Evolutionary conservation across 2,329 filamentous ascomycete species (phyloP), one percentile per base, ranked within the genome.

Genomic region (Trichoderma koningiopsis): DNA sequence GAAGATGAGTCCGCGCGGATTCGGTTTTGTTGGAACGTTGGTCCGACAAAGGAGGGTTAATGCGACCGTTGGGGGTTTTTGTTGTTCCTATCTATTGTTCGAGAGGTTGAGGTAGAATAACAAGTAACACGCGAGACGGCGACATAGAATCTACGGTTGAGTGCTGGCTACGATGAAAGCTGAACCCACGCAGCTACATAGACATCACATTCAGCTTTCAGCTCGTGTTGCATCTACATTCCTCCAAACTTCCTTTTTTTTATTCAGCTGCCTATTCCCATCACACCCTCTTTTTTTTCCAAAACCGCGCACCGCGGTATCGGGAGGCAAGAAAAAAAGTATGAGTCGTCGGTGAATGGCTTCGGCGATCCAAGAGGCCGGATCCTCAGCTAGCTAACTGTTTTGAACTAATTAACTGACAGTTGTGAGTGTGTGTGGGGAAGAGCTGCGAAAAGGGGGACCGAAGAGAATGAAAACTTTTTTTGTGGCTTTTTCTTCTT

Each of bases 221-320:
- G 59, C 59, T 62, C 43, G 27, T 22, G 3, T 33, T 3, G 19
- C n/a, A 27, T 49, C n/a, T 33, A 33, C 24, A 33, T 61, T 52
- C 40, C 59, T 35, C 10, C 33, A 33, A 10, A 8, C 5, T 16
- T 19, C 37, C 19, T 19, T 7, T 43, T 19, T 33, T 33, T 33
- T 43, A n/a, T 52, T 52, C 59, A 62, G 40, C 59, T 47, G 59
- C 22, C n/a, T n/a, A 60, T 47, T 47, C 40, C 40, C 43, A 62
- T 43, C 59, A 52, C 53, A 29, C 16, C 53, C 53, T 31, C 53
- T 31, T 29, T 7, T 31, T 29, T 7, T 29, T 31, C 6, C 8
- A 19, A 29, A 19, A 7, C 27, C 40, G 43, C 43, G 59, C 16
- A 11, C 1, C 40, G 43, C 59, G 59, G 52, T 29, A 35, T 40